Evolutionary conservation across 306 rosid species (phyloP).

Genomic region (Quercus agrifolia): DNA sequence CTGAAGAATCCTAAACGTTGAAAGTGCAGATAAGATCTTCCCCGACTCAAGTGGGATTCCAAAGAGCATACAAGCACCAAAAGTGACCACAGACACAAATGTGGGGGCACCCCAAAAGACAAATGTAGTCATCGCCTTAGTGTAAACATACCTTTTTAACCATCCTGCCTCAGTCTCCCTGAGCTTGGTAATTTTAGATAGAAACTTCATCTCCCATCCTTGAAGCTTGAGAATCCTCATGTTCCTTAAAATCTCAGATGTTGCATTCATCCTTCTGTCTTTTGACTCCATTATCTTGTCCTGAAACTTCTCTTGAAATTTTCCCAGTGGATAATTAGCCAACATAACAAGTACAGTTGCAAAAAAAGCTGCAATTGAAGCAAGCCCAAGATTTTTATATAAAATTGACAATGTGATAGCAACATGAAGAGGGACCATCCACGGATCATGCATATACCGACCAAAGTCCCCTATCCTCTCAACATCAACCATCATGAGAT

Average conservation of each 20-base stretch:
- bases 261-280: conserved; percentile 52
- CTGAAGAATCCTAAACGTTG: conserved; percentile 49
- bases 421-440: conserved; percentile 43
- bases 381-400: conserved; percentile 48
- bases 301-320: conserved; percentile 43
- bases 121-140: conserved; percentile 29
- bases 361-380: conserved; percentile 39
- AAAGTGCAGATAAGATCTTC: conserved; percentile 53
- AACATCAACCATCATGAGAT: conserved; percentile 50
- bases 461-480: conserved; percentile 45
- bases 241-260: conserved; percentile 56
- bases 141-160: conserved; percentile 40
- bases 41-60: conserved; percentile 58
- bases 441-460: conserved; percentile 39
- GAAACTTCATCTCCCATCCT: conserved; percentile 69
- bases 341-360: conserved; percentile 44
- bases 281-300: conserved; percentile 52
- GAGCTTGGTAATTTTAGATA: conserved; percentile 33
- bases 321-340: conserved; percentile 48
- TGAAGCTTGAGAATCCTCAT: conserved; percentile 63
- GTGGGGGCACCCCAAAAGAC: conserved; percentile 52
- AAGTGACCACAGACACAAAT: conserved; percentile 45
- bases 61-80: conserved; percentile 40
- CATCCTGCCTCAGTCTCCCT: conserved; percentile 42
- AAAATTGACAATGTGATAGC: conserved; percentile 37